Conservation (phyloP, 2,329 filamentous ascomycete genomes). For the Cytospora chrysosperma region DNA sequence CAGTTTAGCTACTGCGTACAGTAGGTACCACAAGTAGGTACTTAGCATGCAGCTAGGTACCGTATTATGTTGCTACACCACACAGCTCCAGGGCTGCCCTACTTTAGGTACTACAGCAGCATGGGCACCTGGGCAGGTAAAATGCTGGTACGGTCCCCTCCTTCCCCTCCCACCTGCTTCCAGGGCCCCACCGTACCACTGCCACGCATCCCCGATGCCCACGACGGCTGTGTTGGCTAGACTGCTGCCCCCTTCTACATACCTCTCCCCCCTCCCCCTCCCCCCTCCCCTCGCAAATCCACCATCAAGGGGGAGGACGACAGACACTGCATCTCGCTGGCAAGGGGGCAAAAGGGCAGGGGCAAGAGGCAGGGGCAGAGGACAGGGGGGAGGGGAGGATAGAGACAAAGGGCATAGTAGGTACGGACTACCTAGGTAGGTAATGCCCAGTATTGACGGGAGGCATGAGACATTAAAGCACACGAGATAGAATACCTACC, state of each 20-base stretch:
- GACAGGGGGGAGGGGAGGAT: background rate
- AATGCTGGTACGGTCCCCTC: background rate
- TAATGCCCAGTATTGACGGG: no score
- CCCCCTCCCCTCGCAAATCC: no score
- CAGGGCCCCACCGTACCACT: background rate
- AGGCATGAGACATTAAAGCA: background rate
- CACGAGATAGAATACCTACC: background rate
- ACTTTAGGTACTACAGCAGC: no score
- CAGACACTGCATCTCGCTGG: background rate
- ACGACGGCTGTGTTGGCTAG: background rate
- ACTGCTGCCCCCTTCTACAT: background rate
- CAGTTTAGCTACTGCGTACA: no score
- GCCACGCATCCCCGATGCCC: background rate
- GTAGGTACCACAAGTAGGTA: no score
- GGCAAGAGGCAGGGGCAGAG: background rate
- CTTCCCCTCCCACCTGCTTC: background rate
- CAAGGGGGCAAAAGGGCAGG: background rate
- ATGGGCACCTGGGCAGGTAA: no score
- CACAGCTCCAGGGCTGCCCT: no score
- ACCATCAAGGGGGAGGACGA: background rate
- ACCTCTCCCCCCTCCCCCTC: no score
- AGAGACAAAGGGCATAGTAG: background rate
- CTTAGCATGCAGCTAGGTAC: no score
- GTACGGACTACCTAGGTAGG: no score
- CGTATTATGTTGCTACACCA: no score